Conservation (phyloP, 2,329 filamentous ascomycete genomes). For the Diaporthe eres region DNA sequence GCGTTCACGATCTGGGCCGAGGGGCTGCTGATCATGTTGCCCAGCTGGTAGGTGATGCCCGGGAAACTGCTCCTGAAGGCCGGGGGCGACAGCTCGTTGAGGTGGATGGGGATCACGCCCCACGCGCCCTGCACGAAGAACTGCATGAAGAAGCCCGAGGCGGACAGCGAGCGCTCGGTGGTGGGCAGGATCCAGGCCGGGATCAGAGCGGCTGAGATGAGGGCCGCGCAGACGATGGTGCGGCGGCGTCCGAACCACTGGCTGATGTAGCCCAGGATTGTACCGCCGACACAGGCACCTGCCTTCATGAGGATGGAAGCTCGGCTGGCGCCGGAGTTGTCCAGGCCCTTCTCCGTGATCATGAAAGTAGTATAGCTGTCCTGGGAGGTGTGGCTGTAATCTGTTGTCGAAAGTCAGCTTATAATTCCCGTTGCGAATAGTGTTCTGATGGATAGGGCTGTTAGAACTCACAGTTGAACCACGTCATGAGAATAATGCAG, state of each 20-base stretch:
- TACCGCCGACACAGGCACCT: slow-evolving; percentile 81
- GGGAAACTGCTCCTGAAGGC: slow-evolving; percentile 80
- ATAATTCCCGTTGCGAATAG: neutral
- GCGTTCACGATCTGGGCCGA: slow-evolving; percentile 84
- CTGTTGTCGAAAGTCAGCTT: slow-evolving; percentile 65
- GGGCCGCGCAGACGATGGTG: slow-evolving; percentile 72
- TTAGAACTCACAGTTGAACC: slow-evolving; percentile 56
- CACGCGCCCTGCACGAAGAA: slow-evolving; percentile 77
- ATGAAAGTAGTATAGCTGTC: slow-evolving; percentile 88
- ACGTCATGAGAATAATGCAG: slow-evolving; percentile 84
- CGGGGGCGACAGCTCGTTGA: slow-evolving; percentile 80
- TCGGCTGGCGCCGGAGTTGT: slow-evolving; percentile 74
- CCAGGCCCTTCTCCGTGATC: slow-evolving; percentile 78
- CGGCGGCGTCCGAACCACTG: slow-evolving; percentile 82
- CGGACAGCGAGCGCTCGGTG: slow-evolving; percentile 72
- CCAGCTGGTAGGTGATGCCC: slow-evolving; percentile 80
- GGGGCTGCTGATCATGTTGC: slow-evolving; percentile 81
- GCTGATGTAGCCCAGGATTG: slow-evolving; percentile 79
- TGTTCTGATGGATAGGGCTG: slow-evolving; percentile 38
- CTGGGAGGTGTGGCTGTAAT: slow-evolving; percentile 83
- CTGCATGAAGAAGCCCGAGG: slow-evolving; percentile 77
- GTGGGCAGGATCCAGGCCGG: slow-evolving; percentile 79
- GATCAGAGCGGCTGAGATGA: slow-evolving; percentile 74
- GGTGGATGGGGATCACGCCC: slow-evolving; percentile 79
- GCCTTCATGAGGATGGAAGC: slow-evolving; percentile 87